These are phyloP conservation scores for Fremontodendron californicum DNA, from an alignment of 345 rosid species.

Conservation along the genomic window DNA sequence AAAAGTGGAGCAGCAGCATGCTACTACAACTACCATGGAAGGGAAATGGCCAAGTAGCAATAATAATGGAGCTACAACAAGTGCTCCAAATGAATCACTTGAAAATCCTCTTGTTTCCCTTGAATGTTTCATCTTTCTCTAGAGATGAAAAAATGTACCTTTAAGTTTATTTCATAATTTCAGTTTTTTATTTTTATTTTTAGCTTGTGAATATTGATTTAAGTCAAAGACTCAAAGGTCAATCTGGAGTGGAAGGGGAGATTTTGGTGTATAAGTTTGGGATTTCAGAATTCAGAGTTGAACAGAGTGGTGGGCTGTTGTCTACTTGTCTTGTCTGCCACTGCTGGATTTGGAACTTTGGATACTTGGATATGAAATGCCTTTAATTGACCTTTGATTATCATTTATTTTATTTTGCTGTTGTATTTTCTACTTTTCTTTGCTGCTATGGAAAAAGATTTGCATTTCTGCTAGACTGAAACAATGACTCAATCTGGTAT, in stretches of 20 bases:
- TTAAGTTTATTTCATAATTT: neutral
- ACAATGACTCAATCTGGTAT: slow-evolving; percentile 4
- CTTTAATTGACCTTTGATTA: neutral
- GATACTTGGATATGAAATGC: slow-evolving; percentile 5
- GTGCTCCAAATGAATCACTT: slow-evolving; percentile 44
- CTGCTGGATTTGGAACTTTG: neutral
- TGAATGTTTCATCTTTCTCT: slow-evolving; percentile 90
- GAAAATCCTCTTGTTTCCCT: slow-evolving; percentile 83
- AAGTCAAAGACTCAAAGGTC: slow-evolving; percentile 23
- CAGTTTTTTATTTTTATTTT: neutral
- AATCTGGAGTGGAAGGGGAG: neutral
- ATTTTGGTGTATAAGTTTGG: neutral
- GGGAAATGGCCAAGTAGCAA: slow-evolving; percentile 16
- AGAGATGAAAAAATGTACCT: slow-evolving; percentile 2
- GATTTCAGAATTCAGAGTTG: neutral
- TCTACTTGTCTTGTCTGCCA: neutral
- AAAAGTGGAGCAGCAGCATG: neutral
- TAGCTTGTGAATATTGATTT: neutral
- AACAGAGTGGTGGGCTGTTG: neutral
- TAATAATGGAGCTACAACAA: neutral
- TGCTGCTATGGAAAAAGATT: neutral
- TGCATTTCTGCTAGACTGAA: slow-evolving; percentile 2
- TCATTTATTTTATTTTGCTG: neutral
- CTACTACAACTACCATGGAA: neutral
- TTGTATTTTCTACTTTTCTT: neutral